Evolutionary conservation across 768 basidiomycete species (phyloP).

Genomic region (Tylopilus felleus): DNA sequence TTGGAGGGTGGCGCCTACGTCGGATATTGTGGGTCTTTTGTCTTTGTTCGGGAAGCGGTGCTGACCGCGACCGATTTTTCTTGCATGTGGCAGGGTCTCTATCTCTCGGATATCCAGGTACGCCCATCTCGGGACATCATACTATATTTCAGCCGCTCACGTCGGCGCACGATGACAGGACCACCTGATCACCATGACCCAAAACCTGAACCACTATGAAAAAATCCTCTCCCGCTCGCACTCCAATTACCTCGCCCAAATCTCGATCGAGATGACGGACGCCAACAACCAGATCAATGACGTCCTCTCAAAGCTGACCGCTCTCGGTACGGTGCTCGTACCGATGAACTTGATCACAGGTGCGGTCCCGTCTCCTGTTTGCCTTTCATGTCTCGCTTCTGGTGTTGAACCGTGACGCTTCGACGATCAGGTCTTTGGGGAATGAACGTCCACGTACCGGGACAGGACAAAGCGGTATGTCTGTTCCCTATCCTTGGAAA

Average conservation of each 20-base stretch:
- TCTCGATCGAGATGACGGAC: slow-evolving; percentile 99
- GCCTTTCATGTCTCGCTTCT: not conserved
- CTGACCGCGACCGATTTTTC: not conserved
- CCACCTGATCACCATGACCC: slow-evolving; percentile 99
- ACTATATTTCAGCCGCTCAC: slow-evolving; percentile 2
- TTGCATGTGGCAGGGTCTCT: slow-evolving; percentile 63
- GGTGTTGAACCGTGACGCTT: not conserved
- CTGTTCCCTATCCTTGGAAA: not conserved
- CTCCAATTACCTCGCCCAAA: slow-evolving; percentile 98
- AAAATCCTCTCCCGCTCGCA: slow-evolving; percentile 98
- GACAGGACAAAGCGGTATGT: slow-evolving; percentile 55
- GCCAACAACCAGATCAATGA: slow-evolving; percentile 99
- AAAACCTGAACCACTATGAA: slow-evolving; percentile 99
- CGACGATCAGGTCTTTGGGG: slow-evolving; percentile 80
- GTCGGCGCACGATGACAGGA: slow-evolving; percentile 45
- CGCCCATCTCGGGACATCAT: not conserved
- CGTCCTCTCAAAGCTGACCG: slow-evolving; percentile 94
- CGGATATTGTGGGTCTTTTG: slow-evolving; percentile 73
- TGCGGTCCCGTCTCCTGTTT: slow-evolving; percentile 25
- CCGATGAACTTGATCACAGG: slow-evolving; percentile 97
- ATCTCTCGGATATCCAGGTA: slow-evolving; percentile 92
- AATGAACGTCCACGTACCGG: slow-evolving; percentile 98
- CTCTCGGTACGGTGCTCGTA: slow-evolving; percentile 94
- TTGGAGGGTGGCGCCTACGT: slow-evolving; percentile 97
- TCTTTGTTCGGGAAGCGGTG: not conserved